Evolutionary conservation across 257 asterid species (phyloP), one percentile per base, ranked within the genome.

Genomic region (Misopates orontium): DNA sequence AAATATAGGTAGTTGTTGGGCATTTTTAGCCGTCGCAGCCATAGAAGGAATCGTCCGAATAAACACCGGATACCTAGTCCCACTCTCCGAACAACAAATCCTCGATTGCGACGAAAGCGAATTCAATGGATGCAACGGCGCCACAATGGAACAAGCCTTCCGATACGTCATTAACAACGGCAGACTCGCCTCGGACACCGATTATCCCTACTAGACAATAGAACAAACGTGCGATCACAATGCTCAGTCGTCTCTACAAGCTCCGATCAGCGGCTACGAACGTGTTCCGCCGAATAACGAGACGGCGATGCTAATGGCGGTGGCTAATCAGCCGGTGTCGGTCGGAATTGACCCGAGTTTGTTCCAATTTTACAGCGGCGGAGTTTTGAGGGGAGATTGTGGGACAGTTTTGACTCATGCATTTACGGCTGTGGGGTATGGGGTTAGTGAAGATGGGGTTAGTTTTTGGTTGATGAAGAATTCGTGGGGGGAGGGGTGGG

Each of bases 381-480:
- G 78, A 25, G 68, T 71, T 22, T 54, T 67, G 5, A 42, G 31
- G 10, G 72, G 77, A 1, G 50, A 47, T 0, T 71, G 78, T 71
- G 77, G 80, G 16, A 62, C 52, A 10, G 31, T 9, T 0, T 56
- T 56, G n/a, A 49, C 13, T 4, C 76, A 77, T 71, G 70, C 66
- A 21, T 66, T 77, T 41, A 74, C 80, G 13, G 75, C 57, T 14
- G 74, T 80, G 5, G 85, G 80, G 10, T 71, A 28, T 28, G 80
- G 79, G 0, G 48, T 9, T 18, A 31, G 28, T 54, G 49, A 22
- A 36, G 50, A 53, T 5, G 78, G 80, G 36, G 67, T 45, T 6
- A 78, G 76, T 18, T 78, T 57, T 65, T 78, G 82, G 87, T 13
- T 73, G 7, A 36, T 81, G 10, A 81, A 78, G 72, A 81, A 81